Base-by-base conservation (phyloP, 176 grass and related monocot genomes). In the bread wheat (Triticum aestivum) region DNA sequence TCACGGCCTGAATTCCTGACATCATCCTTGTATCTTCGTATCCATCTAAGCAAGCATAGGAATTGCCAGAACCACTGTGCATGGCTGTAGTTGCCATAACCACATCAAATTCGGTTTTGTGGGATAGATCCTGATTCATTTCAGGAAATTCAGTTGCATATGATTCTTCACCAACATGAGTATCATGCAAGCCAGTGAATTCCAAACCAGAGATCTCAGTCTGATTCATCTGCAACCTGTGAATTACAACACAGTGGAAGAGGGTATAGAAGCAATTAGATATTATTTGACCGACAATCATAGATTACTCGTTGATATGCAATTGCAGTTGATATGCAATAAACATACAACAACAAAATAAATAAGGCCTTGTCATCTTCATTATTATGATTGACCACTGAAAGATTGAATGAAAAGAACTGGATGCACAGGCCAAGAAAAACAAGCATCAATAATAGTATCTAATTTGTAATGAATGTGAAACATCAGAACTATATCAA, bases 21-120 rank as follows among this genome's bases (percentile, higher is more conserved):
- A 89, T 85, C 33, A 72, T 79, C 35, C 47, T 42, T 61, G 32
- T 34, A 27, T 77, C 65, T 69, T 77, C 58, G 49, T 68, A 83
- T 87, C 87, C 87, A 84, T 92, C 82, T 71, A 73, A 47, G 75
- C 41, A 75, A 80, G 84, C 27, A 83, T 75, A 78, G 51, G 54
- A 69, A 86, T 86, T 83, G 65, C 51, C 74, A 75, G 54, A 81
- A 59, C 87, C 93, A 89, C 61, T 77, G 86, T 82, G 80, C 58
- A 79, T 86, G 84, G 91, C 74, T 13, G 93, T 83, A 69, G 77
- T 67, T 54, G 15, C 17, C 54, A 91, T 69, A 13, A 81, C 83
- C 62, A 44, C 78, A 86, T 91, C 91, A 51, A 89, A 91, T 45
- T 94, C 79, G 63, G 30, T 90, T 84, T 88, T 79, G 70, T 86